These are phyloP conservation scores for Fraxinus floribunda DNA, from an alignment of 305 asterid genomes.

Conservation along the genomic window DNA sequence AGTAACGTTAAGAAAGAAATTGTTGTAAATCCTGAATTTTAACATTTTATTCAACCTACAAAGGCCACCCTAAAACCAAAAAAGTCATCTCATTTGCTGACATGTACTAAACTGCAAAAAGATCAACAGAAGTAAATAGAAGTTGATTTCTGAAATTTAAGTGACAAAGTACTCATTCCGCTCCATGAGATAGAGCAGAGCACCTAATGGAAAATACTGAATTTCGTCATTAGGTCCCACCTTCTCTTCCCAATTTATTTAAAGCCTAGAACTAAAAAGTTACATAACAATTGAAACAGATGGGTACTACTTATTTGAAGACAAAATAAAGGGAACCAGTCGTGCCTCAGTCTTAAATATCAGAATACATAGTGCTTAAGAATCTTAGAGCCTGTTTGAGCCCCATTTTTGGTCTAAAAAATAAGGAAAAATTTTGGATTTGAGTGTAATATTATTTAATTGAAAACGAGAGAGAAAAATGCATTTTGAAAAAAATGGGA, in stretches of 20 bases:
- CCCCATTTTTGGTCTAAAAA: not conserved
- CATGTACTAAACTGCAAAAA: not conserved
- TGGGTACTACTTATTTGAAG: not conserved
- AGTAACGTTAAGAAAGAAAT: not conserved
- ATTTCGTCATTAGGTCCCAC: not conserved
- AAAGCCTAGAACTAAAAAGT: not conserved
- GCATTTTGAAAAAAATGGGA: too few relatives aligned
- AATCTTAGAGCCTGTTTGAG: too few relatives aligned
- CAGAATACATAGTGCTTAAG: not conserved
- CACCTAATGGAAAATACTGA: not conserved
- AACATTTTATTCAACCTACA: not conserved
- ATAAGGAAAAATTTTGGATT: too few relatives aligned
- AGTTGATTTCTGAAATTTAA: not conserved
- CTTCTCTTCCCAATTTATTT: not conserved
- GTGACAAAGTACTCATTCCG: not conserved
- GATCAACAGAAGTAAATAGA: not conserved
- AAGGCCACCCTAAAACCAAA: not conserved
- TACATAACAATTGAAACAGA: not conserved
- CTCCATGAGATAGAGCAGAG: not conserved
- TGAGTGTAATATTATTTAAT: too few relatives aligned
- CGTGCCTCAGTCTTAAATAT: not conserved
- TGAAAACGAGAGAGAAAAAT: too few relatives aligned
- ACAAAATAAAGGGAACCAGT: not conserved
- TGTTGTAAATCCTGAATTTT: not conserved
- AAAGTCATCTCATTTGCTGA: not conserved